These are phyloP conservation scores for Sesbania bispinosa DNA, from an alignment of 306 rosid genomes.

Conservation along the genomic window DNA sequence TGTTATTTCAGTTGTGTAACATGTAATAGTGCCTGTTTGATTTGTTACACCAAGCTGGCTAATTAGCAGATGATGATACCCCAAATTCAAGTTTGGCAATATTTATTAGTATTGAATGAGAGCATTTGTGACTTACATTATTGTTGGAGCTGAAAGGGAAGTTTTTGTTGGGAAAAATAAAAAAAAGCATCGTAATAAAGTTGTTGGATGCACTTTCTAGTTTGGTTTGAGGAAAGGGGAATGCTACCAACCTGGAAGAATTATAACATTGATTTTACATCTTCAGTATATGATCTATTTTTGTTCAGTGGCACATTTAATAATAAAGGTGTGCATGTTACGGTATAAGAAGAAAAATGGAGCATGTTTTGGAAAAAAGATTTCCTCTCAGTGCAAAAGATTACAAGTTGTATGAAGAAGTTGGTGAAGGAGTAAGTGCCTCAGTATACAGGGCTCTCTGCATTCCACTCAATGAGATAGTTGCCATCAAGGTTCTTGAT, in stretches of 20 bases:
- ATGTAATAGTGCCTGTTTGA: slow-evolving; percentile 10
- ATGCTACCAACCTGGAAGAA: slow-evolving; percentile 39
- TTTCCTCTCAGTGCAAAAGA: slow-evolving; percentile 79
- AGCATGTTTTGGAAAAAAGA: slow-evolving; percentile 47
- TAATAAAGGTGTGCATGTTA: slow-evolving; percentile 31
- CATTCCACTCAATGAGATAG: slow-evolving; percentile 75
- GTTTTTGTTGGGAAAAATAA: neutral
- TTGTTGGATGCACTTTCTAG: slow-evolving; percentile 30
- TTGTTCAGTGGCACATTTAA: slow-evolving; percentile 26
- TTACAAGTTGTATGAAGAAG: slow-evolving; percentile 93
- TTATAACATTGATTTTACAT: slow-evolving; percentile 33
- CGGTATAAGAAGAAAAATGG: slow-evolving; percentile 67
- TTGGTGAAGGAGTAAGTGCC: slow-evolving; percentile 98
- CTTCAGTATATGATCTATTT: slow-evolving; percentile 21
- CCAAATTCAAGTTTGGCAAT: slow-evolving; percentile 10
- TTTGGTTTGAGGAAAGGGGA: slow-evolving; percentile 40
- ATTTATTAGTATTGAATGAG: slow-evolving; percentile 7
- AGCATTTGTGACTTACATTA: neutral
- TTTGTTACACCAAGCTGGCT: slow-evolving; percentile 18
- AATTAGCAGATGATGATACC: neutral
- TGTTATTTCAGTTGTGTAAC: slow-evolving; percentile 6
- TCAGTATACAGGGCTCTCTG: slow-evolving; percentile 89
- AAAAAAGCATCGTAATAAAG: slow-evolving; percentile 25
- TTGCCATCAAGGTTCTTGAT: slow-evolving; percentile 98
- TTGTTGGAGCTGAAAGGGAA: slow-evolving; percentile 30